Conservation (phyloP, 768 basidiomycete genomes). For the Kwoniella europaea region DNA sequence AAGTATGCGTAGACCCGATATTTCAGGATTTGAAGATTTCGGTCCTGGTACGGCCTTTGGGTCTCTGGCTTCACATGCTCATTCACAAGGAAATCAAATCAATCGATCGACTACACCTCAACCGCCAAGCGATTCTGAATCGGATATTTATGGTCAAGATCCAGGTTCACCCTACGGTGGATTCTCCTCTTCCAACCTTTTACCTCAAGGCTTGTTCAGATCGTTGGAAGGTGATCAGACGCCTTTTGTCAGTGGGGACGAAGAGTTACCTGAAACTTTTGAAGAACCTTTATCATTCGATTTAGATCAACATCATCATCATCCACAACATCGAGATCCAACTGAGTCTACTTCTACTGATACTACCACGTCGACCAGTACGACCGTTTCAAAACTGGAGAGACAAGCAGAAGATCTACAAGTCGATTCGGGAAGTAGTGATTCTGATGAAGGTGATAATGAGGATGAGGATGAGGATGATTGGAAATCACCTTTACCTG, state of each 20-base stretch:
- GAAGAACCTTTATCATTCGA: conserved; percentile 27
- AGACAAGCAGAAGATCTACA: not conserved
- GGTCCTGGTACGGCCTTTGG: conserved; percentile 45
- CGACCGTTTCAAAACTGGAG: conserved; percentile 5
- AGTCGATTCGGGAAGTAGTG: conserved; percentile 31
- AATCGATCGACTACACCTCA: conserved; percentile 14
- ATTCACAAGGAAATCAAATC: not conserved
- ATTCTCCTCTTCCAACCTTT: conserved; percentile 56
- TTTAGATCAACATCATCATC: conserved; percentile 4
- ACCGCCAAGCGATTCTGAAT: conserved; percentile 43
- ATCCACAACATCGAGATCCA: not conserved
- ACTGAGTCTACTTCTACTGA: conserved; percentile 1
- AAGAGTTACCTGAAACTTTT: conserved; percentile 13
- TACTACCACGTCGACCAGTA: not conserved
- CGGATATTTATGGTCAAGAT: conserved; percentile 51
- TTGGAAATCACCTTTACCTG: conserved; percentile 38
- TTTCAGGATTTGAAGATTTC: conserved; percentile 58
- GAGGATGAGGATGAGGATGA: conserved; percentile 17
- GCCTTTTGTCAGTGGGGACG: conserved; percentile 34
- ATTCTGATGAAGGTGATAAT: conserved; percentile 28
- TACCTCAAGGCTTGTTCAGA: conserved; percentile 58
- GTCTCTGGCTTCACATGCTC: not conserved
- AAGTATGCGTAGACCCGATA: conserved; percentile 35
- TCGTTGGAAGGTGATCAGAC: conserved; percentile 56
- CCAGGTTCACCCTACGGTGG: conserved; percentile 58